These are phyloP conservation scores for Cucumis melo DNA, from an alignment of 306 rosid genomes.

Conservation along the genomic window DNA sequence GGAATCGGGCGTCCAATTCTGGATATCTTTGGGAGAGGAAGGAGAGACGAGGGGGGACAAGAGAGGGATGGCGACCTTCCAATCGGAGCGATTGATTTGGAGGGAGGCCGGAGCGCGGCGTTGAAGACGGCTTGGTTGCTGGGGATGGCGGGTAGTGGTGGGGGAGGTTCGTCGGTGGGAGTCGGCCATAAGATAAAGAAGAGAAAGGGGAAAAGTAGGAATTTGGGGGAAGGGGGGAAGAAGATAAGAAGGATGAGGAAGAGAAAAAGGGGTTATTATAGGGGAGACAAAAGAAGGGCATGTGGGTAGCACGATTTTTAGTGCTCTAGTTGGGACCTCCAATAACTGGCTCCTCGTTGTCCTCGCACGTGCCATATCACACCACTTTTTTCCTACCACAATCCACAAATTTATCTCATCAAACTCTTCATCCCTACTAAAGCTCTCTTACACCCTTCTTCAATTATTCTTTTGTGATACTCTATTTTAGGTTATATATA, in stretches of 20 bases:
- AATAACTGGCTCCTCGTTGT: not conserved
- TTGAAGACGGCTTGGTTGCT: conserved; percentile 71
- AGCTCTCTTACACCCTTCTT: too few species aligned
- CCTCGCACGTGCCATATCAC: not conserved
- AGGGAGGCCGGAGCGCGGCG: conserved; percentile 73
- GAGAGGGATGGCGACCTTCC: conserved; percentile 96
- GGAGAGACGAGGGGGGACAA: conserved; percentile 77
- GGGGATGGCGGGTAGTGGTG: not conserved
- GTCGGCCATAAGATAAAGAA: conserved; percentile 32
- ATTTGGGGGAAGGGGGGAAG: too few species aligned
- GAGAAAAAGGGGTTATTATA: not conserved
- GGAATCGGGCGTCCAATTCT: conserved; percentile 6
- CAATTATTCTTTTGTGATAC: too few species aligned
- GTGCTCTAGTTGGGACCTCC: not conserved
- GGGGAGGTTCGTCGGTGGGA: conserved; percentile 6
- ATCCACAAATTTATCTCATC: too few species aligned
- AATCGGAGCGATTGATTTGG: conserved; percentile 46
- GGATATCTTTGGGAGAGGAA: conserved; percentile 16
- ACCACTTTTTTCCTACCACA: too few species aligned
- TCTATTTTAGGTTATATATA: too few species aligned
- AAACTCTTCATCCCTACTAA: too few species aligned
- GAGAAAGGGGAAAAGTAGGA: too few species aligned
- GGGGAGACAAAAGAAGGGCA: not conserved
- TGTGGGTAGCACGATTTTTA: not conserved
- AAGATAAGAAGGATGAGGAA: not conserved